These are phyloP conservation scores for Euphrasia arctica DNA, from an alignment of 305 asterid species.

Conservation along the genomic window DNA sequence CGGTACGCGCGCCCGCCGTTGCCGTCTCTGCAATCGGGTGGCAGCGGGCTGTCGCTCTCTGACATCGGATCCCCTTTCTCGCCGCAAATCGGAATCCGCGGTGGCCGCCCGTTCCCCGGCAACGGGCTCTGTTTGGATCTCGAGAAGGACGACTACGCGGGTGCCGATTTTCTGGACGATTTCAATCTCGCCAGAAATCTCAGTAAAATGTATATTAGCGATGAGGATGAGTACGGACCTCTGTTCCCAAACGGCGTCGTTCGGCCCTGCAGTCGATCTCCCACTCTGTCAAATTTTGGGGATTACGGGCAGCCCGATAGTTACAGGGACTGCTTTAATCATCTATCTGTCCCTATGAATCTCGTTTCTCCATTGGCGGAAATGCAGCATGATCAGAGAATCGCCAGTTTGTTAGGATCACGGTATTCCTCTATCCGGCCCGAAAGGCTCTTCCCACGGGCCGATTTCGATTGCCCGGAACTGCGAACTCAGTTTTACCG, in stretches of 20 bases:
- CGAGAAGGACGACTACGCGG: conserved; percentile 27
- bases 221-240: conserved; percentile 37
- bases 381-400: conserved; percentile 36
- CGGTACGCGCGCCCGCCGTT: conserved; percentile 41
- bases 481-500: conserved; percentile 35
- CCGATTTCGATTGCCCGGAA: conserved; percentile 29
- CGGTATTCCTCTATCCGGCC: conserved; percentile 29
- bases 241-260: conserved; percentile 30
- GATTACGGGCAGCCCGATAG: conserved; percentile 30
- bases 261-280: conserved; percentile 17
- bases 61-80: conserved; percentile 54
- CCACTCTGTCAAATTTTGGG: conserved; percentile 32
- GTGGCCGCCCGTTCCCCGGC: conserved; percentile 3
- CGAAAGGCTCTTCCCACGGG: conserved; percentile 31
- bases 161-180: conserved; percentile 31
- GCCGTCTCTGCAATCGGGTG: conserved; percentile 47
- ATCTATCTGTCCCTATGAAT: conserved; percentile 27
- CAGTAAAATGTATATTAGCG: conserved; percentile 43
- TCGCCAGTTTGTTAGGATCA: conserved; percentile 32
- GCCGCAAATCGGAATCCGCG: conserved; percentile 44
- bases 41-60: conserved; percentile 45
- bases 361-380: conserved; percentile 30
- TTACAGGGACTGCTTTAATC: conserved; percentile 32
- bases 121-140: conserved; percentile 37
- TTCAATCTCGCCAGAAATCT: conserved; percentile 41